Conservation (phyloP, 352 stramenopile species). For the Saprolegnia parasitica region DNA sequence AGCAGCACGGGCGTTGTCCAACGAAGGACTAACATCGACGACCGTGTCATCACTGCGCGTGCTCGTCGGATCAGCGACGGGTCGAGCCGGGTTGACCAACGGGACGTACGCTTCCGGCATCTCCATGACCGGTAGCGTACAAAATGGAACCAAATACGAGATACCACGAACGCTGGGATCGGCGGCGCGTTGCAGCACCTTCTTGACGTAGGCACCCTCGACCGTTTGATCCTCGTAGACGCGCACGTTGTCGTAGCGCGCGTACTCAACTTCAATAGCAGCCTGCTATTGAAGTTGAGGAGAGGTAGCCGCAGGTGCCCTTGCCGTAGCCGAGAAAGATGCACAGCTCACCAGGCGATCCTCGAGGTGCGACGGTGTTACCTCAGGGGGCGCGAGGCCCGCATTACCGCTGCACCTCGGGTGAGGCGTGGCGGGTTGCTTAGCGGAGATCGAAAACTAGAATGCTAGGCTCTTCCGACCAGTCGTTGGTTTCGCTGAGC, state of each 20-base stretch:
- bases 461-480: too few species aligned
- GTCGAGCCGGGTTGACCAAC: neutral
- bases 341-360: slow-evolving; percentile 26
- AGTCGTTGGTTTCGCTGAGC: too few species aligned
- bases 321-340: slow-evolving; percentile 17
- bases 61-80: neutral
- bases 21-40: neutral
- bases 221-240: neutral
- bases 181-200: neutral
- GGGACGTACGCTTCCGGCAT: neutral
- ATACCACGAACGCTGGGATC: neutral
- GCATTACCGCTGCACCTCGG: too few species aligned
- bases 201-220: neutral
- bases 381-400: too few species aligned
- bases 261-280: too few species aligned
- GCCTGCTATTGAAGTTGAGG: neutral
- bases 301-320: neutral
- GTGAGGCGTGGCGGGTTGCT: too few species aligned
- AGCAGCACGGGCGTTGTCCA: too few species aligned
- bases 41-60: neutral
- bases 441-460: too few species aligned
- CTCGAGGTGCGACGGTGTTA: neutral
- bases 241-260: neutral
- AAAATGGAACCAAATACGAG: neutral
- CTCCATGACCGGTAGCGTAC: neutral